Evolutionary conservation across 495 filamentous ascomycete species (phyloP).

Genomic region (Aspergillus diversus): DNA sequence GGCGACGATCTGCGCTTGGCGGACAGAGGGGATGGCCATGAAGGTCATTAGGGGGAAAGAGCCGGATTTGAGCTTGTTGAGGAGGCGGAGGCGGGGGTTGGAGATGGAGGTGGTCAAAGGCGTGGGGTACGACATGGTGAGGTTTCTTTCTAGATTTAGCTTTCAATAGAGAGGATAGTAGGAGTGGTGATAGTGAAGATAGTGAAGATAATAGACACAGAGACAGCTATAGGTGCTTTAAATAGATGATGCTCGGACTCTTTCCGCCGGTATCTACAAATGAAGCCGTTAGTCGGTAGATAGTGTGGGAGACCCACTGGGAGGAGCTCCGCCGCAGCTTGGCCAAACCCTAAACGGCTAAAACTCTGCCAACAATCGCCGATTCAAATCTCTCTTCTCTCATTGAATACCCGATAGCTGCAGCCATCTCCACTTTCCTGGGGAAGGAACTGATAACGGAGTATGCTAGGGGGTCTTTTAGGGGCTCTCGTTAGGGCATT

Average conservation of each 20-base stretch:
- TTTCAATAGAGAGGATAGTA: background rate
- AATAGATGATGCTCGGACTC: background rate
- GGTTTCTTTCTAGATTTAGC: background rate
- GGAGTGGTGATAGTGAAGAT: background rate
- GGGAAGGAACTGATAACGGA: background rate
- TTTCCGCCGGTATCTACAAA: background rate
- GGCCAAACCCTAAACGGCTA: background rate
- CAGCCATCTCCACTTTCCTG: background rate
- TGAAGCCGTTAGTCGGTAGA: background rate
- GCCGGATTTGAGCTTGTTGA: constrained; percentile 37
- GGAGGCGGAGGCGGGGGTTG: constrained; percentile 39
- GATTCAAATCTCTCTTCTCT: constrained; percentile 21
- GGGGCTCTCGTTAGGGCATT: no score
- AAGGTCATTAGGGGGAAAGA: constrained; percentile 45
- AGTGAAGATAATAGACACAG: background rate
- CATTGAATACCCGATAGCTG: background rate
- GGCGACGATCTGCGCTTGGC: constrained; percentile 41
- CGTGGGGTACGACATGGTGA: constrained; percentile 34
- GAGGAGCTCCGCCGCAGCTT: constrained; percentile 28
- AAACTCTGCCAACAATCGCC: background rate
- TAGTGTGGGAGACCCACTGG: constrained; percentile 7
- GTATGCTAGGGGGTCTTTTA: background rate
- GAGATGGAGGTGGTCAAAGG: constrained; percentile 37
- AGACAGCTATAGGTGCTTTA: background rate
- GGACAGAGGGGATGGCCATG: constrained; percentile 42